Conservation (phyloP, 768 basidiomycete genomes). For the Goffeauzyma gilvescens region DNA sequence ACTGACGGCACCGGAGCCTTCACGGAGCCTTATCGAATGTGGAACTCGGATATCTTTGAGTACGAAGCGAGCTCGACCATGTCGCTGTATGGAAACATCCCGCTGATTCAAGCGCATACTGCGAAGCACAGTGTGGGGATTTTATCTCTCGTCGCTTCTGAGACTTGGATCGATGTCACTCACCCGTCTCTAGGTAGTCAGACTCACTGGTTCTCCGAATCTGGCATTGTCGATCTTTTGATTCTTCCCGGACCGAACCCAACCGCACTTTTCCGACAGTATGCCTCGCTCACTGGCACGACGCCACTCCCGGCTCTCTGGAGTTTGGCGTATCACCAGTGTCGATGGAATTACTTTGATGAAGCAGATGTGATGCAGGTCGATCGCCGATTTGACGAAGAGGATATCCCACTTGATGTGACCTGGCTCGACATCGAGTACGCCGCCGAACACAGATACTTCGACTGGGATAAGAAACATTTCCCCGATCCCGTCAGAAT, state of each 20-base stretch:
- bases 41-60: constrained; percentile 91
- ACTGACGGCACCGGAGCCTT: constrained; percentile 62
- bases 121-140: constrained; percentile 70
- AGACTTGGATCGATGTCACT: constrained; percentile 84
- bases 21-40: constrained; percentile 81
- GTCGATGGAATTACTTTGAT: constrained; percentile 92
- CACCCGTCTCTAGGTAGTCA: constrained; percentile 42
- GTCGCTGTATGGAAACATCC: constrained; percentile 80
- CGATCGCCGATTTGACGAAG: constrained; percentile 74
- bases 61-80: constrained; percentile 47
- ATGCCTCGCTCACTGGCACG: constrained; percentile 63
- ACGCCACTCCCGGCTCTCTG: constrained; percentile 76
- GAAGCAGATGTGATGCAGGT: constrained; percentile 71
- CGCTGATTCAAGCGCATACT: constrained; percentile 82
- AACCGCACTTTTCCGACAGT: constrained; percentile 63
- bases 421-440: constrained; percentile 98
- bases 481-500: constrained; percentile 92
- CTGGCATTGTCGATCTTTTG: constrained; percentile 85
- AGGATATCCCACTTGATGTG: constrained; percentile 84
- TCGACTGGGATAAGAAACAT: constrained; percentile 79
- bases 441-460: constrained; percentile 81
- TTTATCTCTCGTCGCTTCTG: constrained; percentile 69
- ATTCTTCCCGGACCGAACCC: constrained; percentile 80
- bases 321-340: constrained; percentile 89
- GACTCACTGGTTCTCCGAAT: constrained; percentile 96